Base-by-base conservation (phyloP, 2,329 filamentous ascomycete species). In the Talaromyces sp. region DNA sequence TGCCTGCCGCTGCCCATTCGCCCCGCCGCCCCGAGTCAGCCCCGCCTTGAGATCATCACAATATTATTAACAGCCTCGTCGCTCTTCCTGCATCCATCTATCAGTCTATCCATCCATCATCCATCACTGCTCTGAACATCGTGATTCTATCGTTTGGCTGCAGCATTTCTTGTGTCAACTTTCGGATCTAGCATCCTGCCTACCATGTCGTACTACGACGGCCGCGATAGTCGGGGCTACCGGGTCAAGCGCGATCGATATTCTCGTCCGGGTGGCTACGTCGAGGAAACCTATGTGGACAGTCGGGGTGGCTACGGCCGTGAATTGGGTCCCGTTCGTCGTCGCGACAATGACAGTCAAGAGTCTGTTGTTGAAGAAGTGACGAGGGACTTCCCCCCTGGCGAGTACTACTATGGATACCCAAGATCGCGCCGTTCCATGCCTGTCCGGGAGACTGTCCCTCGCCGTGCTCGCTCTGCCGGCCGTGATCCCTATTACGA, bases 301-400 rank as follows among this genome's bases (percentile, higher is more conserved):
- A 62, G 64, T 36, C 65, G 68, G 30, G 62, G 51, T 33, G 63
- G 63, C 10, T 59, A 61, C 58, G 58, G 57, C 44, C 61, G 65
- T 40, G 62, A 62, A 28, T 61, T 58, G 10, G 66, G 66, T 28
- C 55, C 51, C 14, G 51, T 69, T 59, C 68, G 69, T 62, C 69
- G 66, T 58, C 64, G 59, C 27, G 88, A 93, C 72, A 23, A 23
- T 23, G 89, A 92, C 70, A 92, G 89, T 74, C 87, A 88, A 53
- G 79, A 89, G 30, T 88, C 88, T 2, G 34, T 60, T 31, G 77
- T 96, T 71, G 93, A 96, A 77, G 91, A 96, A 77, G 87, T 96
- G 63, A 86, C 87, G 66, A 87, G 92, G 67, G 90, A 96, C 68
- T 96, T 96, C 70, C 91, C 91, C 34, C 90, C 91, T 6, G 89